Percentiles rank a stretch among this genome's conserved stretches.
These are phyloP conservation scores for Cercospora sp. DNA, from an alignment of 2,329 filamentous ascomycete species.

Conservation along the genomic window DNA sequence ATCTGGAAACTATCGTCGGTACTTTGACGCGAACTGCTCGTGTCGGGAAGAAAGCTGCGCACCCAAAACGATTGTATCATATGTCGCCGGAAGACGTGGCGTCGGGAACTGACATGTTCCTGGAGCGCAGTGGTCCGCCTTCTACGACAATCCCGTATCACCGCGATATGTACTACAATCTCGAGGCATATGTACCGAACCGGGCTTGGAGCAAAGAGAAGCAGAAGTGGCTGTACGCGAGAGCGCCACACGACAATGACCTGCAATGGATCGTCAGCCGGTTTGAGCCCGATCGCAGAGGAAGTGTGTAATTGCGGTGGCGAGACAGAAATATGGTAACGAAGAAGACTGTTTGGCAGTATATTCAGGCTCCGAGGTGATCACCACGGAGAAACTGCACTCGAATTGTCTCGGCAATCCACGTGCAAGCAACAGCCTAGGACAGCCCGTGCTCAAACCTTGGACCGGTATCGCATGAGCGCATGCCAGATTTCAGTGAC, in stretches of 20 bases:
- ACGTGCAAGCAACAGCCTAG: not conserved
- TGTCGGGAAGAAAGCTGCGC: slow-evolving; percentile 20
- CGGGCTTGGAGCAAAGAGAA: slow-evolving; percentile 54
- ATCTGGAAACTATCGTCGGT: slow-evolving; percentile 51
- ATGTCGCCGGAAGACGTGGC: slow-evolving; percentile 51
- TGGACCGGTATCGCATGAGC: not conserved
- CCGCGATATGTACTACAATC: slow-evolving; percentile 60
- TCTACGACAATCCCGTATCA: slow-evolving; percentile 57
- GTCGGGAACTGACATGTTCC: slow-evolving; percentile 53
- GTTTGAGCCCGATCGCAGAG: slow-evolving; percentile 14
- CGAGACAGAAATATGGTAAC: not conserved
- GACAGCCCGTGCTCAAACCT: not conserved
- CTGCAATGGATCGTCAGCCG: slow-evolving; percentile 36
- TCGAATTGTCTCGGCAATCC: not conserved
- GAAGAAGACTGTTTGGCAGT: not conserved
- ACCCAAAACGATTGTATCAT: slow-evolving; percentile 42
- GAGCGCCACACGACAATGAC: slow-evolving; percentile 42
- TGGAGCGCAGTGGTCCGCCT: slow-evolving; percentile 54
- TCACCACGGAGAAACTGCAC: not conserved
- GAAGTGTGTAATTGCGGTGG: slow-evolving; percentile 1
- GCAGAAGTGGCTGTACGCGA: slow-evolving; percentile 53
- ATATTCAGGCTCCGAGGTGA: not conserved
- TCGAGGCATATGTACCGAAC: slow-evolving; percentile 60
- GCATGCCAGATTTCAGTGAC: not conserved
- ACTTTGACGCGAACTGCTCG: slow-evolving; percentile 46